Conservation (phyloP, 768 basidiomycete genomes). For the Podaxis sp. region DNA sequence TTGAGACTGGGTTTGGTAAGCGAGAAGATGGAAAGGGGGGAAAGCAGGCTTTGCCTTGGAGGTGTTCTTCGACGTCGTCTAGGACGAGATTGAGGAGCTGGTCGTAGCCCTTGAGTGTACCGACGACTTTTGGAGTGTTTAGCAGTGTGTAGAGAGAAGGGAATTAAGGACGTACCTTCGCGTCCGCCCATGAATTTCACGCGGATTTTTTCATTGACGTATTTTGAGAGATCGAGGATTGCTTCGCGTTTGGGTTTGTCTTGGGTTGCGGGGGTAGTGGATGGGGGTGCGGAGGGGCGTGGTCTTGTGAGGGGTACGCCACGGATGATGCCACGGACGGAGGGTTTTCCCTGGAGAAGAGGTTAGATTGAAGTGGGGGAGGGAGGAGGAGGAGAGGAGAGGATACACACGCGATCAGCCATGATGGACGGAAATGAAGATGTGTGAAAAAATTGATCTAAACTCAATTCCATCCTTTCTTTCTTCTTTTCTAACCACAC, state of each 20-base stretch:
- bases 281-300: neutral
- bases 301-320: constrained; percentile 16
- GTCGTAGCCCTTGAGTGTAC: constrained; percentile 93
- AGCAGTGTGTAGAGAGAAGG: neutral
- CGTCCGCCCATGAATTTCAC: constrained; percentile 99
- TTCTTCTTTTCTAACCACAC: constrained; percentile 11
- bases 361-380: constrained; percentile 21
- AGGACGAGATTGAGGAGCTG: constrained; percentile 95
- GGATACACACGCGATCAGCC: constrained; percentile 49
- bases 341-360: constrained; percentile 52
- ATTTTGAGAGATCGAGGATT: constrained; percentile 93
- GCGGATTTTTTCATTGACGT: constrained; percentile 85
- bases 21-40: neutral
- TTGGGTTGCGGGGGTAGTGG: constrained; percentile 41
- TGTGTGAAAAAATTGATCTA: constrained; percentile 14
- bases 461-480: constrained; percentile 6
- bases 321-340: constrained; percentile 41
- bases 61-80: constrained; percentile 88
- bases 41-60: constrained; percentile 49
- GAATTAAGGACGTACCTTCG: constrained; percentile 59
- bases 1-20: neutral
- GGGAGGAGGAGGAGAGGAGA: constrained; percentile 28
- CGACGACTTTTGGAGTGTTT: constrained; percentile 57
- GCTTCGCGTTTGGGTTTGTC: constrained; percentile 89
- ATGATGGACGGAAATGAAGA: constrained; percentile 33